Percentiles rank a stretch among this genome's conserved stretches.
Conservation (phyloP, 495 filamentous ascomycete genomes). For the Letharia columbiana region DNA sequence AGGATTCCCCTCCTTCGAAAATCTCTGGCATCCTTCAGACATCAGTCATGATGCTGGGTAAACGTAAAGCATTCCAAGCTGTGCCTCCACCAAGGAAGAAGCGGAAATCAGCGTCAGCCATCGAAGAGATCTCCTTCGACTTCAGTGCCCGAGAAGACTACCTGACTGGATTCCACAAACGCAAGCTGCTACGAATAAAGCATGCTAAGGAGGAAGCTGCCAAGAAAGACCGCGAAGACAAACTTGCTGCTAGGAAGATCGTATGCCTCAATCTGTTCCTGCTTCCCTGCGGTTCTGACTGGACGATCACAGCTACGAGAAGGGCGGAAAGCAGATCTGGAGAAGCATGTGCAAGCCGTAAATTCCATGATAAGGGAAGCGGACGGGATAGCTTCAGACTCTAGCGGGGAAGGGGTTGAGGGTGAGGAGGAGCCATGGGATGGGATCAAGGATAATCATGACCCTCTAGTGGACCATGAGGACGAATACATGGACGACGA, state of each 20-base stretch:
- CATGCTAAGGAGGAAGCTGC: slow-evolving; percentile 70
- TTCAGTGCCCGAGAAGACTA: slow-evolving; percentile 66
- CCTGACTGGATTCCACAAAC: slow-evolving; percentile 92
- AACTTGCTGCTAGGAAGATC: slow-evolving; percentile 59
- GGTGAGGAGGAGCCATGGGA: slow-evolving; percentile 48
- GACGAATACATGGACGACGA: slow-evolving; percentile 97
- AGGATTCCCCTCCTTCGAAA: too few relatives aligned
- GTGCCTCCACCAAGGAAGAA: slow-evolving; percentile 52
- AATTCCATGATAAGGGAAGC: slow-evolving; percentile 47
- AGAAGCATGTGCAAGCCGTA: slow-evolving; percentile 67
- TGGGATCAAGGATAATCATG: slow-evolving; percentile 44
- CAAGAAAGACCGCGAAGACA: slow-evolving; percentile 65
- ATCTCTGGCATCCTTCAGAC: neutral
- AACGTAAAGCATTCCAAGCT: slow-evolving; percentile 7
- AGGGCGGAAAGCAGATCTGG: slow-evolving; percentile 65
- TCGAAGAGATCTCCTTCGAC: slow-evolving; percentile 79
- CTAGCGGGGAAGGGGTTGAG: slow-evolving; percentile 21
- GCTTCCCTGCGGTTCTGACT: neutral
- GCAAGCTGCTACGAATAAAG: slow-evolving; percentile 75
- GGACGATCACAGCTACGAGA: slow-evolving; percentile 56
- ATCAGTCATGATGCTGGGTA: slow-evolving; percentile 14
- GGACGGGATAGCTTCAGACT: slow-evolving; percentile 26
- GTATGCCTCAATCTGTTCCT: slow-evolving; percentile 36
- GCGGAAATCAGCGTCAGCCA: slow-evolving; percentile 47
- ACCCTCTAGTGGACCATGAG: slow-evolving; percentile 61